Conservation (phyloP, 257 asterid species). For the Cruciata laevipes region DNA sequence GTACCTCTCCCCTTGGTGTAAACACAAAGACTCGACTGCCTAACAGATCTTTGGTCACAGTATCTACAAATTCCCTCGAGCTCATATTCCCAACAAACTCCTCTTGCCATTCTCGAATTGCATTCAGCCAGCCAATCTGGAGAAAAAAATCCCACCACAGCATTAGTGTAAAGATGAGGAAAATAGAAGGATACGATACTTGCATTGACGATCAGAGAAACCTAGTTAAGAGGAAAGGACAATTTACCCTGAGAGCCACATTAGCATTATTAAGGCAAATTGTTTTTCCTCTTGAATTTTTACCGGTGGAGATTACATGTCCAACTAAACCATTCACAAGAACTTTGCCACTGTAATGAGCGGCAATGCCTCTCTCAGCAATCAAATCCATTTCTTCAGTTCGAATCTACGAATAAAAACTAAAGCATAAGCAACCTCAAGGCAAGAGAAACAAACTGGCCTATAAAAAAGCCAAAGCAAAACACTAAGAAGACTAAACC, state of each 20-base stretch:
- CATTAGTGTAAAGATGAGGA: slow-evolving; percentile 17
- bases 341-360: slow-evolving; percentile 83
- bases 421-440: not conserved
- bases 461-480: not conserved
- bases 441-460: not conserved
- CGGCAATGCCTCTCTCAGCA: slow-evolving; percentile 91
- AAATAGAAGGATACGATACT: not conserved
- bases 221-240: slow-evolving; percentile 17
- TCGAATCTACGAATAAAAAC: slow-evolving; percentile 46
- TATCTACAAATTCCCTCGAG: slow-evolving; percentile 91
- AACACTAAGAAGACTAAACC: slow-evolving; percentile 9
- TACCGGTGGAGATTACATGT: slow-evolving; percentile 45
- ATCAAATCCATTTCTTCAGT: slow-evolving; percentile 95
- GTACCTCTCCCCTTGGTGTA: slow-evolving; percentile 93
- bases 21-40: slow-evolving; percentile 96
- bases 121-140: slow-evolving; percentile 96
- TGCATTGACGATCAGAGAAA: not conserved
- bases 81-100: slow-evolving; percentile 97
- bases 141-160: slow-evolving; percentile 11
- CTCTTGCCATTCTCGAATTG: slow-evolving; percentile 97
- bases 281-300: slow-evolving; percentile 51
- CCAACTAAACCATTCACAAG: slow-evolving; percentile 80
- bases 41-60: slow-evolving; percentile 76
- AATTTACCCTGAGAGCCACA: slow-evolving; percentile 77
- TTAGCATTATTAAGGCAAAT: slow-evolving; percentile 82